These are phyloP conservation scores for Penicillium desertorum DNA, from an alignment of 495 filamentous ascomycete genomes.

Conservation along the genomic window DNA sequence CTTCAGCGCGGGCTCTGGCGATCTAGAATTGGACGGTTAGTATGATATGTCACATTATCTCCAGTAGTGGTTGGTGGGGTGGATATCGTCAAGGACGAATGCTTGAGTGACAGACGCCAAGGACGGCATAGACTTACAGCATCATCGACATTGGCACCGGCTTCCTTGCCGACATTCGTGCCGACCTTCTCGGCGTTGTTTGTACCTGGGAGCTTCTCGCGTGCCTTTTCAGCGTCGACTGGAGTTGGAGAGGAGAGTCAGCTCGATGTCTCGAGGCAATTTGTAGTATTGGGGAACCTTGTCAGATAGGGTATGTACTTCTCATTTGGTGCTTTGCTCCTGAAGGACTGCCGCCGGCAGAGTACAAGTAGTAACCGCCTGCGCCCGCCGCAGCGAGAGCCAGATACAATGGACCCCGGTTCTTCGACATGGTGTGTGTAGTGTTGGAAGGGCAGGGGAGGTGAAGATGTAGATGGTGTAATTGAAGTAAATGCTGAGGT, in stretches of 20 bases:
- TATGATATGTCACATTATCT: slow-evolving; percentile 8
- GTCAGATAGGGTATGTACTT: slow-evolving; percentile 50
- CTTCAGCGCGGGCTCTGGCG: slow-evolving; percentile 58
- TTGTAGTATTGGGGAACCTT: not conserved
- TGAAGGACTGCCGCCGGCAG: slow-evolving; percentile 77
- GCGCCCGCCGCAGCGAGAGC: slow-evolving; percentile 64
- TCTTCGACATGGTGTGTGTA: slow-evolving; percentile 46
- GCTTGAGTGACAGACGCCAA: not conserved
- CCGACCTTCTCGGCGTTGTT: slow-evolving; percentile 52
- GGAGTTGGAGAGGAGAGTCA: slow-evolving; percentile 19
- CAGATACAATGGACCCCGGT: slow-evolving; percentile 54
- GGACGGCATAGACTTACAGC: slow-evolving; percentile 44
- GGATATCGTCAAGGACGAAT: not conserved
- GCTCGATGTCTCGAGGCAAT: slow-evolving; percentile 10
- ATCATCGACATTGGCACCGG: slow-evolving; percentile 54
- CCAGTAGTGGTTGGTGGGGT: slow-evolving; percentile 8
- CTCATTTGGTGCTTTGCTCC: slow-evolving; percentile 79
- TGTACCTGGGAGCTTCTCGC: slow-evolving; percentile 55
- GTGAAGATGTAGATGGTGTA: not conserved
- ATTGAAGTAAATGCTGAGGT: not conserved
- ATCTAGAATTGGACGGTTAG: slow-evolving; percentile 45
- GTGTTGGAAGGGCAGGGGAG: slow-evolving; percentile 1
- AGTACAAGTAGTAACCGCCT: slow-evolving; percentile 89
- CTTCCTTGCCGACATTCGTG: slow-evolving; percentile 51
- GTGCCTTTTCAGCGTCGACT: slow-evolving; percentile 64